Evolutionary conservation across 176 grass and related monocot genomes (phyloP).

Genomic region (Carex parvula): DNA sequence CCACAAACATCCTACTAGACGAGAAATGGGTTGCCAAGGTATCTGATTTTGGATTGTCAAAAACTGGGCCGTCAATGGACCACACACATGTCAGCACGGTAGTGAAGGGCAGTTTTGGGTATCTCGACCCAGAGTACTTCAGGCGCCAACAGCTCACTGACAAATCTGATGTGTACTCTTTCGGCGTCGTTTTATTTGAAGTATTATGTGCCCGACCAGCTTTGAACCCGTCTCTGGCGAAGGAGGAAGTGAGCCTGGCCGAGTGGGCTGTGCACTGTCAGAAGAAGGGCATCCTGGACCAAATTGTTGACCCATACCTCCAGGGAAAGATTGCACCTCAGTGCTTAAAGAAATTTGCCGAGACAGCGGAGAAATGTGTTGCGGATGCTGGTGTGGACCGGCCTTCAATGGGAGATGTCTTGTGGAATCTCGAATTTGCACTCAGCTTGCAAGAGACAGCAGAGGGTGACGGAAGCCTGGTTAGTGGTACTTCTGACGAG

Average conservation of each 20-base stretch:
- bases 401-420: constrained; percentile 93
- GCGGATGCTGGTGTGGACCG: constrained; percentile 63
- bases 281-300: constrained; percentile 89
- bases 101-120: constrained; percentile 97
- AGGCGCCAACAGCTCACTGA: constrained; percentile 89
- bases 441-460: constrained; percentile 79
- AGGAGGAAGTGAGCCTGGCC: constrained; percentile 96
- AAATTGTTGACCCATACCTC: constrained; percentile 79
- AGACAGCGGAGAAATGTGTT: constrained; percentile 95
- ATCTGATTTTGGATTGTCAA: constrained; percentile 95
- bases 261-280: constrained; percentile 93
- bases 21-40: constrained; percentile 98
- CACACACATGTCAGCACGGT: constrained; percentile 96
- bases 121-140: constrained; percentile 88
- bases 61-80: constrained; percentile 82
- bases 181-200: constrained; percentile 90
- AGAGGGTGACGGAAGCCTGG: constrained; percentile 69
- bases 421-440: constrained; percentile 96
- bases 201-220: constrained; percentile 88
- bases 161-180: constrained; percentile 95
- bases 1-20: constrained; percentile 89
- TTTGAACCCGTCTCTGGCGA: constrained; percentile 64
- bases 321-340: constrained; percentile 75
- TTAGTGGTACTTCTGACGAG: constrained; percentile 52
- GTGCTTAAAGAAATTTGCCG: constrained; percentile 93